These are phyloP conservation scores for Chalciporus sp. DNA, from an alignment of 1,284 basidiomycete species.

Conservation along the genomic window DNA sequence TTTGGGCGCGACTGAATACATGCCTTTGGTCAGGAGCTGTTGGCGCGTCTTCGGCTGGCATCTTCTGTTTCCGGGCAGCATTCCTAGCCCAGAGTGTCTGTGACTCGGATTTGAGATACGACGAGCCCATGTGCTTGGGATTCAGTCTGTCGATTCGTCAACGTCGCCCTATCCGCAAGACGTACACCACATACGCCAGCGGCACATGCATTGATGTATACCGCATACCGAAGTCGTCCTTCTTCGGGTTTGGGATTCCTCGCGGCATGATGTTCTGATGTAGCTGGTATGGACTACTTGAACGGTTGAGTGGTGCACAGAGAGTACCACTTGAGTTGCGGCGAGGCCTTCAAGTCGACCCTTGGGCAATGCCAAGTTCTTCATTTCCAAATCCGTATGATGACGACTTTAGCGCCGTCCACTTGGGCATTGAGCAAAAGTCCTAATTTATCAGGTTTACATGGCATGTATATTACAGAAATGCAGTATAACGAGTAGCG, in stretches of 20 bases:
- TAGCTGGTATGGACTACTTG: background rate
- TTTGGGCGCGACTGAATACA: slow-evolving; percentile 4
- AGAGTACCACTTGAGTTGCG: background rate
- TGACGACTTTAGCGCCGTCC: slow-evolving; percentile 1
- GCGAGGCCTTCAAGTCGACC: background rate
- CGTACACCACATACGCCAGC: slow-evolving; percentile 53
- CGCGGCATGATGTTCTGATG: slow-evolving; percentile 59
- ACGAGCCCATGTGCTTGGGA: slow-evolving; percentile 74
- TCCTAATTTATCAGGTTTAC: slow-evolving; percentile 4
- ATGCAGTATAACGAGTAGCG: slow-evolving; percentile 16
- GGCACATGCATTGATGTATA: slow-evolving; percentile 83
- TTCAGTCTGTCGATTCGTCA: slow-evolving; percentile 54
- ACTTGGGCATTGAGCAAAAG: background rate
- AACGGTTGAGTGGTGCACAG: background rate
- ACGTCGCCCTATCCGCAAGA: slow-evolving; percentile 6
- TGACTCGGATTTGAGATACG: slow-evolving; percentile 70
- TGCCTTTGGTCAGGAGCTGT: slow-evolving; percentile 47
- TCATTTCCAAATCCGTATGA: slow-evolving; percentile 16
- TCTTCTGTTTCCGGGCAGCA: slow-evolving; percentile 50
- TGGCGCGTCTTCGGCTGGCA: slow-evolving; percentile 41
- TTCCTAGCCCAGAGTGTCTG: slow-evolving; percentile 76
- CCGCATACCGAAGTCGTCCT: slow-evolving; percentile 76
- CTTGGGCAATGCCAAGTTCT: background rate
- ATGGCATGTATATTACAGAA: slow-evolving; percentile 23
- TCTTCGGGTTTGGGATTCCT: slow-evolving; percentile 75